Base-by-base conservation (phyloP, 2,329 filamentous ascomycete genomes). In the Fusarium sp. region DNA sequence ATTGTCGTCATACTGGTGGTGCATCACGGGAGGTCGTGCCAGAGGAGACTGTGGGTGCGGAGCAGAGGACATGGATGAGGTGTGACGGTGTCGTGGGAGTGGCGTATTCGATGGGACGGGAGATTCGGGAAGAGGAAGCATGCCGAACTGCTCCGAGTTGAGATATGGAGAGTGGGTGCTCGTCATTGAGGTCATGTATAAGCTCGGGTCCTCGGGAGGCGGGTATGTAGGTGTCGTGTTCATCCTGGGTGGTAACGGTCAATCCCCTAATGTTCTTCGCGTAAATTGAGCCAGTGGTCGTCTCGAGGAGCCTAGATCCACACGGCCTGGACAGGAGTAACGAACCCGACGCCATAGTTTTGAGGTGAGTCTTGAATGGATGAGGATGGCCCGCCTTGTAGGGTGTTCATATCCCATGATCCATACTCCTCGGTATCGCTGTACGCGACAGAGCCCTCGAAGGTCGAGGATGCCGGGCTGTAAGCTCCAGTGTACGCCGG, bases 401-500 rank as follows among this genome's bases (percentile, higher is more conserved):
- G 77, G 73, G 74, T 75, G 63, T 74, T 76, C 77, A 85, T 77
- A 71, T 87, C 85, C 76, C 82, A 88, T 43, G 83, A 78, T 63
- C 78, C 78, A 66, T 83, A 86, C 67, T 90, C 88, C 59, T 89
- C 88, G 46, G 84, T 82, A 72, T 90, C 88, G 79, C 88, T 90
- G 79, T 89, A 90, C 29, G 85, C 82, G 65, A 88, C 81, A 28
- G 88, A 89, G n/a, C 87, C 82, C 77, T 89, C 85, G 75, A 86
- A 89, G 20, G 85, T 88, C 62, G 88, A 90, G 29, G 88, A 88
- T 23, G 88, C 86, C 52, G 88, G 88, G 75, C 88, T 90, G 76
- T 89, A 90, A 59, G 84, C 84, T 56, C 83, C 84, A 52, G 81
- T 83, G 66, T 86, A 89, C 28, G 86, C 86, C 24, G 88, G 87